Conservation (phyloP, 257 asterid genomes). For the Sherardia arvensis region DNA sequence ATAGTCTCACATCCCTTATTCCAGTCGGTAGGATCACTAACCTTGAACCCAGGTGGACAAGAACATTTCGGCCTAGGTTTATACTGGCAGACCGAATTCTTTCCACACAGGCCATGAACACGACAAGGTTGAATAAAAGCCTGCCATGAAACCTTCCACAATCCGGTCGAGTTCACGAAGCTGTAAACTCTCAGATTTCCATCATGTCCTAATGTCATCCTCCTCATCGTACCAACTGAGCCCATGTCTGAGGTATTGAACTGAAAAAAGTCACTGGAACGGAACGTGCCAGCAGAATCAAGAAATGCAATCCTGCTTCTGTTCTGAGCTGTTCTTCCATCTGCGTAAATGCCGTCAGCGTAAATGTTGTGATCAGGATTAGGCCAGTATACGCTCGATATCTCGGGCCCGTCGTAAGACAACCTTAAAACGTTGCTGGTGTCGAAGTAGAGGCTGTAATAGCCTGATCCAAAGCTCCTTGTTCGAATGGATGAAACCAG, state of each 20-base stretch:
- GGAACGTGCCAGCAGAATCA: conserved; percentile 41
- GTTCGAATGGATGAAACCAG: conserved; percentile 34
- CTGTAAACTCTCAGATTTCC: conserved; percentile 64
- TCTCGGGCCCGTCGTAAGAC: conserved; percentile 49
- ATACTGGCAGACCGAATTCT: conserved; percentile 46
- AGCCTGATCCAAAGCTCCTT: conserved; percentile 33
- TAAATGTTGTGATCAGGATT: conserved; percentile 30
- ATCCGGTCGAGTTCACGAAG: conserved; percentile 38
- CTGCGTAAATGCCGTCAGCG: conserved; percentile 18
- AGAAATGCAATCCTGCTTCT: conserved; percentile 50
- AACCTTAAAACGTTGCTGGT: conserved; percentile 46
- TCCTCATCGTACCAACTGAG: conserved; percentile 30
- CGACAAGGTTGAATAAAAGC: conserved; percentile 45
- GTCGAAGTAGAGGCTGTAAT: conserved; percentile 53
- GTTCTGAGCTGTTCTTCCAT: conserved; percentile 56
- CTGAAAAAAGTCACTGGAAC: conserved; percentile 43
- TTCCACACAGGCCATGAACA: conserved; percentile 56
- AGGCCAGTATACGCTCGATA: conserved; percentile 58
- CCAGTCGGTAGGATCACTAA: conserved; percentile 34
- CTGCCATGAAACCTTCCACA: conserved; percentile 54
- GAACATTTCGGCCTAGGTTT: conserved; percentile 31
- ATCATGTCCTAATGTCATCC: conserved; percentile 50
- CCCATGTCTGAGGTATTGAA: conserved; percentile 52
- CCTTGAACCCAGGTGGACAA: conserved; percentile 50
- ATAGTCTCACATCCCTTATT: conserved; percentile 40